Base-by-base conservation (phyloP, 2,329 filamentous ascomycete species). In the Neonectria coccinea region DNA sequence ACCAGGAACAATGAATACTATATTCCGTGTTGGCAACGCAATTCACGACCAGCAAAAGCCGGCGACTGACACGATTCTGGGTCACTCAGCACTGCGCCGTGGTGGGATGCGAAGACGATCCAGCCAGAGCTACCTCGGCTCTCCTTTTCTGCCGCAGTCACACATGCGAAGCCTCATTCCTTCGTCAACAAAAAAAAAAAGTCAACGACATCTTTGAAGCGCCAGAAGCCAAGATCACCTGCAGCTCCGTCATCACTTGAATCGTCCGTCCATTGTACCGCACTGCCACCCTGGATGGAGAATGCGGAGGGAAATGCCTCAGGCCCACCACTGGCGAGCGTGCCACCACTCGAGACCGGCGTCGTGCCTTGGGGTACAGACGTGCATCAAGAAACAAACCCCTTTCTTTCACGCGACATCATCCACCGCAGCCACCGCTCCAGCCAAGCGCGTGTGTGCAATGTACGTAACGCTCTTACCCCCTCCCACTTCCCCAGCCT, bases 241-340 rank as follows among this genome's bases (percentile, higher is more conserved):
- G 45, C 56, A 51, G 39, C 54, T 25, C 54, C 47, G 47, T 50
- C 59, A 41, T 48, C 52, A 27, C 47, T 48, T 18, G 22, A 29
- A 52, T 33, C 54, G 56, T 39, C 44, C 36, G 18, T 33, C 27
- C 33, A 33, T 58, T 63, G 60, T 62, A 54, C 54, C 48, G 58
- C 60, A 16, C 36, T 39, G 36, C 36, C 36, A 39, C 36, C 54
- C 55, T 47, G 27, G 55, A 65, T 56, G 66, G 70, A 65, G 67
- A 74, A 74, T 74, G 72, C 65, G 68, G 73, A 76, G 74, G 65
- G 75, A 77, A 77, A 77, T 77, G 71, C 75, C 75, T 77, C 75
- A 77, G 69, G 62, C 68, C 73, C 73, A 72, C 71, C 57, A 63
- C 42, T 27, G 45, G 55, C 56, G 25, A 62, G 65, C 61, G 64